Evolutionary conservation across 1,284 basidiomycete species (phyloP), one percentile per base, ranked within the genome.

Genomic region (Leucoagaricus sp.): DNA sequence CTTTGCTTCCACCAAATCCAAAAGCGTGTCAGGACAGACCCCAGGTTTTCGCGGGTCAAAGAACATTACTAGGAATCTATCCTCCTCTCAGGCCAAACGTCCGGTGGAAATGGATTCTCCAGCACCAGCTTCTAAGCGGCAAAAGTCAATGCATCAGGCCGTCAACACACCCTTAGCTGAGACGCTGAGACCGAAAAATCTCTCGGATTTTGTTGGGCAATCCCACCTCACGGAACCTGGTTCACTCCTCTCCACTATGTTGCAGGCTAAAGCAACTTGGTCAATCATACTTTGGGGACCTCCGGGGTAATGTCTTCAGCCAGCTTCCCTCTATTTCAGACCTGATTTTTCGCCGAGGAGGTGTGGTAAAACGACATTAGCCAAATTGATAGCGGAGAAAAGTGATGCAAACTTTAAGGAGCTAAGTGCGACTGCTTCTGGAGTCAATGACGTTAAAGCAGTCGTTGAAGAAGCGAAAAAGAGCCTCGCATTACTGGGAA

Each of bases 381-480:
- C 91, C 0, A 74, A 90, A 57, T 69, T 93, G 7, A 69, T 94
- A 3, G 88, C 91, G 0, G 77, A 75, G 44, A 75, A 77, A 47
- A 80, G 82, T 1, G 73, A 84, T 63, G 83, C 82, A 12, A 75
- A 83, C 9, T 91, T 91, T 66, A 88, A 84, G 62, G 90, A 93
- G 64, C 72, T 92, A n/a, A 87, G 86, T 58, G 88, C 89, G 1
- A 91, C 89, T 0, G 82, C 80, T 31, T 84, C 88, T 0, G 89
- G 90, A 0, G 85, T 91, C 0, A 83, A 83, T 33, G 93, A 96
- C 48, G 85, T 95, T n/a, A 83, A 91, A 38, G 80, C 80, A 38
- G 78, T 92, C 4, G 88, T 94, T 59, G 92, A 94, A 59, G 90
- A 94, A 65, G 92, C 94, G 0, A 87, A 87, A 65, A 83, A 82